Evolutionary conservation across 441 rosid genomes (phyloP).

Genomic region (Pelargonium myrrhifolium): DNA sequence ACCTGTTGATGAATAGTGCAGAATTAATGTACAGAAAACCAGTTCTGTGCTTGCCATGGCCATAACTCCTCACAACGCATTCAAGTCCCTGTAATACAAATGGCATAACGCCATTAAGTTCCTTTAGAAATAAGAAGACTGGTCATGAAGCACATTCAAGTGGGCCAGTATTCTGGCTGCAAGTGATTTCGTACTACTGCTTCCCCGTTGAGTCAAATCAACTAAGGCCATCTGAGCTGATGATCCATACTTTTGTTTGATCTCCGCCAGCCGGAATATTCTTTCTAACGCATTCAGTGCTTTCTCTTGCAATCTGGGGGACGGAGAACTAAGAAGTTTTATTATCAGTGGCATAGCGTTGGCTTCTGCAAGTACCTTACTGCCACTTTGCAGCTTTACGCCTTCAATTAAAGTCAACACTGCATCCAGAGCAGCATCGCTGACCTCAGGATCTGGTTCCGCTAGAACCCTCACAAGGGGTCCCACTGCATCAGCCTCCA

Average conservation of each 20-base stretch:
- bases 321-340: slow-evolving; percentile 42
- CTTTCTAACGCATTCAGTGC: slow-evolving; percentile 46
- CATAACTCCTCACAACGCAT: background rate
- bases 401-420: slow-evolving; percentile 48
- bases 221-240: slow-evolving; percentile 52
- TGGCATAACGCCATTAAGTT: background rate
- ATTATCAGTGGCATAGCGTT: slow-evolving; percentile 44
- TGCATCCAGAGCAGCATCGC: slow-evolving; percentile 59
- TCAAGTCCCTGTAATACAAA: slow-evolving; percentile 10
- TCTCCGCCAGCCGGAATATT: slow-evolving; percentile 52
- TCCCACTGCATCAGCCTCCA: slow-evolving; percentile 47
- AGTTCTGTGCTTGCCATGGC: background rate
- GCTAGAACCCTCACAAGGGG: slow-evolving; percentile 45
- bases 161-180: slow-evolving; percentile 60
- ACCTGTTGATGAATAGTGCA: slow-evolving; percentile 8
- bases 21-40: background rate
- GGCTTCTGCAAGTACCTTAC: slow-evolving; percentile 48
- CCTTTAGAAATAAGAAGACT: slow-evolving; percentile 51
- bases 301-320: slow-evolving; percentile 43
- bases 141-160: slow-evolving; percentile 55
- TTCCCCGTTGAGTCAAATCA: slow-evolving; percentile 58
- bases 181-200: slow-evolving; percentile 42
- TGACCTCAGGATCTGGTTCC: slow-evolving; percentile 37
- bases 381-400: slow-evolving; percentile 43
- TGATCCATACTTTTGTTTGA: slow-evolving; percentile 41